phyloP scores from a whole-genome alignment of 2,329 filamentous ascomycete species.

The Exophiala sp. region DNA sequence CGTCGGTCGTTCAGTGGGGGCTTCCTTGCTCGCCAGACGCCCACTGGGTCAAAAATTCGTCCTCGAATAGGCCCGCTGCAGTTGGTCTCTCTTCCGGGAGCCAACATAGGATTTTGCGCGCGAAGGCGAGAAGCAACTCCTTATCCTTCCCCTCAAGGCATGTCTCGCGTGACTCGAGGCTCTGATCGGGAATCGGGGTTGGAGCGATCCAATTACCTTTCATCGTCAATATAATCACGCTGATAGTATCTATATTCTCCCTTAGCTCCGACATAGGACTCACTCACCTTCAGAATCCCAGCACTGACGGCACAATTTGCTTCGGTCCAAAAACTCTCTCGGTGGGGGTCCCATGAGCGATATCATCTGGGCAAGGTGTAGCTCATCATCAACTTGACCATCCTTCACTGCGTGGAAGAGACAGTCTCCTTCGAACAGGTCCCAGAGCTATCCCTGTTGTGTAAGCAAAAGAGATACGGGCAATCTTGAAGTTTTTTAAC shows the following conservation, averaged over 20 bases:
- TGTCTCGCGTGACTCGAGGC: conserved; percentile 13
- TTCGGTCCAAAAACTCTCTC: conserved; percentile 13
- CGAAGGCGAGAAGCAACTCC: conserved; percentile 19
- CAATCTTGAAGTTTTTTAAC: not conserved
- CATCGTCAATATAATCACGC: not conserved
- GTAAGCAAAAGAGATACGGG: too few species aligned
- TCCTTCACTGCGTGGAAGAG: conserved; percentile 21
- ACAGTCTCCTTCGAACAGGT: conserved; percentile 18
- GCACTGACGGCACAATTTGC: conserved; percentile 15
- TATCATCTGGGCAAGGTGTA: conserved; percentile 24
- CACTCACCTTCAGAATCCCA: conserved; percentile 20
- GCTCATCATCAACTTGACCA: conserved; percentile 15
- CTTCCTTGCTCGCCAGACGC: not conserved
- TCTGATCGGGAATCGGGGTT: conserved; percentile 16
- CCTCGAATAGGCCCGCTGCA: conserved; percentile 28
- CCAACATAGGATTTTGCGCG: conserved; percentile 24
- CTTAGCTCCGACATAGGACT: not conserved
- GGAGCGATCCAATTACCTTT: conserved; percentile 17
- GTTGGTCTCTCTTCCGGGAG: conserved; percentile 31
- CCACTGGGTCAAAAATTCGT: conserved; percentile 15
- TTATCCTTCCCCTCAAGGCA: conserved; percentile 13
- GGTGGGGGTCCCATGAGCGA: conserved; percentile 21
- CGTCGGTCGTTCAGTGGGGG: too few species aligned
- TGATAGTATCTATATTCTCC: not conserved
- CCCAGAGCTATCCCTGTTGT: conserved; percentile 18